Base-by-base conservation (phyloP, 2,329 filamentous ascomycete species). In the Curvularia sp. region DNA sequence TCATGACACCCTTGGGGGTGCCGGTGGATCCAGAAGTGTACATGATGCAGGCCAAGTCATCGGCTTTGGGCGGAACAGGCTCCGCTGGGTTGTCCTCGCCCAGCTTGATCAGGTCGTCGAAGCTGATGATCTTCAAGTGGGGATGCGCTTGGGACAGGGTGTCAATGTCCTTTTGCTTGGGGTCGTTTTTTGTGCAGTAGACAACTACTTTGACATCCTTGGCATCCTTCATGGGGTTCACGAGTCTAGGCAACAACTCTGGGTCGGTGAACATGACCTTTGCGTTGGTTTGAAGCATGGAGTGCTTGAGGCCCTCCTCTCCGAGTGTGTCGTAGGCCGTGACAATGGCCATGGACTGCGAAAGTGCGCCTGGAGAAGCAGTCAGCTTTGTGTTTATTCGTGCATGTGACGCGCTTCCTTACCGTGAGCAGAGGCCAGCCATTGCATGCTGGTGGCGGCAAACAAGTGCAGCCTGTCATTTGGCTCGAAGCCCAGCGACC, bases 301-400 rank as follows among this genome's bases (percentile, higher is more conserved):
- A 96, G 81, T 96, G 93, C 80, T 89, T 88, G 63, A 97, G 85
- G 47, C 93, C 93, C 62, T 89, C 87, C 70, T 92, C 86, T 53
- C 93, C 93, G 44, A 97, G 88, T 30, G 93, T 96, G 77, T 97
- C 93, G 79, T 97, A 97, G 50, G 93, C 93, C 46, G 94, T 98
- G 50, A 97, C 94, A 66, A 97, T 93, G 58, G 91, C 88, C 76
- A 97, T 87, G 44, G 91, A 93, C 79, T 98, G 94, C 15, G 93
- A 93, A 20, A 88, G 79, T 55, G 86, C 89, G 82, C 82, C 82
- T 83, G 41, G 20, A 22, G 10, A 12, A 30, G 39, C 22, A 31
- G 51, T 73, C 41, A 74, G 65, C 43, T 2, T 31, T 20, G 15
- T 28, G n/a, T 10, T 13, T 1, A 20, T 22, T 30, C 20, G 35